phyloP scores from a whole-genome alignment of 768 basidiomycete genomes.

The Russula brevipes region DNA sequence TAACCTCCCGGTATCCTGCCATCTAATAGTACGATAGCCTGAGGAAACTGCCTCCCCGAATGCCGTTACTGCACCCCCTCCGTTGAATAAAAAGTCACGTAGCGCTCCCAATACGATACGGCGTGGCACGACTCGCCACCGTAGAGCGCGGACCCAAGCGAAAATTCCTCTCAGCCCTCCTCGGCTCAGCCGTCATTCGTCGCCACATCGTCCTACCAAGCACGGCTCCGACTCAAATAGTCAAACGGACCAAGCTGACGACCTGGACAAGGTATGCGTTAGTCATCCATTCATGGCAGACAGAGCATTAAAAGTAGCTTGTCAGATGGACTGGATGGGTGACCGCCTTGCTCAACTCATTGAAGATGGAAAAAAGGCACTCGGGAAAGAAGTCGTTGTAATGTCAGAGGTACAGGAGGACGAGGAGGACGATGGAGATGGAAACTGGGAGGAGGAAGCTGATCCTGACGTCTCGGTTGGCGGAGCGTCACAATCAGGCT shows the following conservation, averaged over 20 bases:
- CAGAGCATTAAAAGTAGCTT: background rate
- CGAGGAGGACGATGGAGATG: conserved; percentile 70
- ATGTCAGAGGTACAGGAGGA: conserved; percentile 71
- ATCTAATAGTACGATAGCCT: background rate
- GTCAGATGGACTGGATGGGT: conserved; percentile 80
- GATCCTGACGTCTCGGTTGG: conserved; percentile 22
- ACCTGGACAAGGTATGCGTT: conserved; percentile 19
- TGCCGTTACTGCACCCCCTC: conserved; percentile 37
- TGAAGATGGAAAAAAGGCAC: conserved; percentile 71
- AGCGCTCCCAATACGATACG: conserved; percentile 32
- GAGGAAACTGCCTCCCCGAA: conserved; percentile 27
- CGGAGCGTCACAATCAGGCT: conserved; percentile 28
- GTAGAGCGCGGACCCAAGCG: conserved; percentile 32
- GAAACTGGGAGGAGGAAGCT: conserved; percentile 69
- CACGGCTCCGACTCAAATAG: conserved; percentile 43
- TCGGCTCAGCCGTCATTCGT: conserved; percentile 29
- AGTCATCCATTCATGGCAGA: background rate
- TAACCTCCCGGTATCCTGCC: background rate
- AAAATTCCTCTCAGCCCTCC: conserved; percentile 12
- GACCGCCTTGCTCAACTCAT: conserved; percentile 64
- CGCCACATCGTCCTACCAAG: conserved; percentile 27
- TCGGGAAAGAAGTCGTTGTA: conserved; percentile 73
- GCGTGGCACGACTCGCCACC: conserved; percentile 38
- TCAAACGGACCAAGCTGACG: conserved; percentile 14
- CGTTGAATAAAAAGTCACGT: conserved; percentile 34